Percentiles rank a stretch among this genome's conserved stretches.
Conservation (phyloP, 2,329 filamentous ascomycete genomes). For the Neopestalotiopsis clavispora region DNA sequence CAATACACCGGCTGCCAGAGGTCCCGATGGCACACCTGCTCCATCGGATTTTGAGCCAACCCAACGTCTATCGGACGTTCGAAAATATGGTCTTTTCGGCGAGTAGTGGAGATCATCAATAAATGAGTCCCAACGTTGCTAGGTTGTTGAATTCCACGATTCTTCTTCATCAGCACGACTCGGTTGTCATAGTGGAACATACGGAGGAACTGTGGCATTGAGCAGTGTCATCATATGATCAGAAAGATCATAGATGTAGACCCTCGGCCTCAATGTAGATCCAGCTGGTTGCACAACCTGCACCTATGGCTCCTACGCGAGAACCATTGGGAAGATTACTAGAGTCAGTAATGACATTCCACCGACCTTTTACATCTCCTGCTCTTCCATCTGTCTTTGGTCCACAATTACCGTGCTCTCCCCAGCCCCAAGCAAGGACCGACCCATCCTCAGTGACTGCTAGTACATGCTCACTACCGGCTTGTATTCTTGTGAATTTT, state of each 20-base stretch:
- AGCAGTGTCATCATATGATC: neutral
- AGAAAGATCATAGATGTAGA: conserved; percentile 32
- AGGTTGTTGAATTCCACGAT: neutral
- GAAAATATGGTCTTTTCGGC: conserved; percentile 49
- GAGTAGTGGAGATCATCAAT: conserved; percentile 26
- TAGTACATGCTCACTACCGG: conserved; percentile 90
- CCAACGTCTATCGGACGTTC: conserved; percentile 73
- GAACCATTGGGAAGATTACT: conserved; percentile 56
- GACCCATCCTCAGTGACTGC: conserved; percentile 68
- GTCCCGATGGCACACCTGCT: neutral
- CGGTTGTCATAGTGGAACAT: neutral
- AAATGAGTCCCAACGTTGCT: neutral
- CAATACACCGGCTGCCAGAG: conserved; percentile 18
- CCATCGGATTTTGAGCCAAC: conserved; percentile 67
- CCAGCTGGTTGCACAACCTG: conserved; percentile 93
- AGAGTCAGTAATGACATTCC: conserved; percentile 68
- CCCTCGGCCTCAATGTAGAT: conserved; percentile 53
- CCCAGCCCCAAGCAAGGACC: conserved; percentile 92
- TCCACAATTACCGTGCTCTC: conserved; percentile 96
- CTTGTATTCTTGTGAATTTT: conserved; percentile 65
- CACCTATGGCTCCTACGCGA: conserved; percentile 68
- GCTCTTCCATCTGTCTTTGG: conserved; percentile 61
- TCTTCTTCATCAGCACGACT: neutral
- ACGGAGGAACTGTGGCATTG: neutral
- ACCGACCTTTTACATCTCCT: conserved; percentile 68